Conservation (phyloP, 2,329 filamentous ascomycete species). For the Verticillium klebahnii region DNA sequence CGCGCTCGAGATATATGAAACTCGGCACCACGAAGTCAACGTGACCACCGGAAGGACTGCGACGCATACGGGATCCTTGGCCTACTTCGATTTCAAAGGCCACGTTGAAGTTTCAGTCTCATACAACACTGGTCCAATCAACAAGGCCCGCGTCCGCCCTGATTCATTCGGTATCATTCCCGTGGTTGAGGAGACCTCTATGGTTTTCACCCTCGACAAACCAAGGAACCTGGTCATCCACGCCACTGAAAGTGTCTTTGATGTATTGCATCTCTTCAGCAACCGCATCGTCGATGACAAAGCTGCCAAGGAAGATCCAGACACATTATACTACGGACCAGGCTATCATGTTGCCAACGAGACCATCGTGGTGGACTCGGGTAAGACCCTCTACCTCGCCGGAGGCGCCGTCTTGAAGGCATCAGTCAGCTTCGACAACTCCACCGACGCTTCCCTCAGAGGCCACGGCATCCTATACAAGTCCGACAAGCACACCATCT, state of each 20-base stretch:
- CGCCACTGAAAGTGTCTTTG: constrained; percentile 17
- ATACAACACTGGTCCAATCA: not conserved
- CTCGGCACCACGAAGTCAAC: constrained; percentile 3
- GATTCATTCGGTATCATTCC: not conserved
- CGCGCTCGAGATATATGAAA: not conserved
- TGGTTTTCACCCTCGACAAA: not conserved
- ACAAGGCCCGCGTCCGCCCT: not conserved
- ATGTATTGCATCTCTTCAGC: constrained; percentile 17
- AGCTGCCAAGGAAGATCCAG: constrained; percentile 1
- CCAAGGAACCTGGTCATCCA: constrained; percentile 5
- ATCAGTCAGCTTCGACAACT: constrained; percentile 15
- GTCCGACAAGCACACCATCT: constrained; percentile 6
- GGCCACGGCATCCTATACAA: constrained; percentile 16
- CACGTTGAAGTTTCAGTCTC: not conserved
- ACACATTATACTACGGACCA: constrained; percentile 16
- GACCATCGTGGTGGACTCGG: constrained; percentile 6
- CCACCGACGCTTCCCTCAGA: constrained; percentile 9
- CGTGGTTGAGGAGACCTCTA: not conserved
- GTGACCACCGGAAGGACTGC: constrained; percentile 1
- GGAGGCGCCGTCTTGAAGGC: constrained; percentile 13
- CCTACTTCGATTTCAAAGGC: constrained; percentile 1
- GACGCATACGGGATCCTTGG: not conserved
- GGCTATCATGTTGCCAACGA: constrained; percentile 15
- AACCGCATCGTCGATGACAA: constrained; percentile 12
- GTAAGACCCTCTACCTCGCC: constrained; percentile 13